Evolutionary conservation across 2,329 filamentous ascomycete genomes (phyloP).

Genomic region (Myrmaecium sp.): DNA sequence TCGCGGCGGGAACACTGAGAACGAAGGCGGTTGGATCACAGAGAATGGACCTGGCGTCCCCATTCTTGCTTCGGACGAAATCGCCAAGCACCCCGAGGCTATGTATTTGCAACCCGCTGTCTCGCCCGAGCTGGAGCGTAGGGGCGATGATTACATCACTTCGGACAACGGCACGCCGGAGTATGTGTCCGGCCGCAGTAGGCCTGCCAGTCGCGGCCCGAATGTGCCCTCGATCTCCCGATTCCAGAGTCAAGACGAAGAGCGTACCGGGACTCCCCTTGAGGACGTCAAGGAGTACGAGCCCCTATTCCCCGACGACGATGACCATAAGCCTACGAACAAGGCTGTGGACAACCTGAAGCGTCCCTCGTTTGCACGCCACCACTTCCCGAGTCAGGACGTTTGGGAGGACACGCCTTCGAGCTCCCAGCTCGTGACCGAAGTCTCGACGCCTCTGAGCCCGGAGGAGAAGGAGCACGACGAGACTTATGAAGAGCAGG

Average conservation of each 20-base stretch:
- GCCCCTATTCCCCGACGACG: slow-evolving; percentile 65
- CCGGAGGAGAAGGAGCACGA: slow-evolving; percentile 30
- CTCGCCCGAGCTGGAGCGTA: slow-evolving; percentile 38
- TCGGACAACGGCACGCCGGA: slow-evolving; percentile 17
- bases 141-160: slow-evolving; percentile 7
- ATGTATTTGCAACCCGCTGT: slow-evolving; percentile 66
- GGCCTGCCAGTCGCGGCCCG: slow-evolving; percentile 20
- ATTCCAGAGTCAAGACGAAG: slow-evolving; percentile 36
- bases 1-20: slow-evolving; percentile 26
- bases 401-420: slow-evolving; percentile 93
- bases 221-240: slow-evolving; percentile 31
- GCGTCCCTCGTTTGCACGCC: slow-evolving; percentile 29
- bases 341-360: slow-evolving; percentile 39
- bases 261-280: slow-evolving; percentile 46
- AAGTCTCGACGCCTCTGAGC: slow-evolving; percentile 66
- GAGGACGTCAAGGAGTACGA: slow-evolving; percentile 91
- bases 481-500: slow-evolving; percentile 11
- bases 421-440: slow-evolving; percentile 59
- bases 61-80: slow-evolving; percentile 78
- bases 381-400: slow-evolving; percentile 82
- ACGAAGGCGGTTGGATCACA: slow-evolving; percentile 34
- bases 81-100: slow-evolving; percentile 53
- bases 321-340: slow-evolving; percentile 45
- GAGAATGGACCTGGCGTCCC: slow-evolving; percentile 53
- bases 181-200: slow-evolving; percentile 33